Evolutionary conservation across 371 early-diverging fungal genomes (phyloP).

Genomic region (Thermomucor indicae-seudaticae): DNA sequence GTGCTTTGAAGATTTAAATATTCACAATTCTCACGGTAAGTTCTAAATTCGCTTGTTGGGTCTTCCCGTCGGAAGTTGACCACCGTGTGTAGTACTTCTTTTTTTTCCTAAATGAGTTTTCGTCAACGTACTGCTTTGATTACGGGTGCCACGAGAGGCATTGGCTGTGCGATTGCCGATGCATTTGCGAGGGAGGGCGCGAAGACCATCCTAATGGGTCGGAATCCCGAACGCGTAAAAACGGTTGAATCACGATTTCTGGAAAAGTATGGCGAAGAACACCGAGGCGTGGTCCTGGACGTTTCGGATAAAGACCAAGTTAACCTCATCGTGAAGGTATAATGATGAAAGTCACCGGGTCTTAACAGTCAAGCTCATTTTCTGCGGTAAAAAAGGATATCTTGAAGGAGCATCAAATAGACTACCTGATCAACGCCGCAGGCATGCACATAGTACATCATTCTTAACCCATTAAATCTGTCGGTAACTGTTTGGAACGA

Average conservation of each 20-base stretch:
- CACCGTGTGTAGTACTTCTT: no score
- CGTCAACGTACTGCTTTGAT: slow-evolving; percentile 51
- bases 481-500: not conserved
- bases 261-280: slow-evolving; percentile 14
- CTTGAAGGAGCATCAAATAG: slow-evolving; percentile 31
- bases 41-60: no score
- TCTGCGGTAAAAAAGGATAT: slow-evolving; percentile 8
- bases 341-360: not conserved
- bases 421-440: slow-evolving; percentile 62
- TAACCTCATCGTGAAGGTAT: slow-evolving; percentile 42
- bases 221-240: slow-evolving; percentile 41
- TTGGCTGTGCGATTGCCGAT: slow-evolving; percentile 62
- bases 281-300: slow-evolving; percentile 45
- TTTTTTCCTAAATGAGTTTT: slow-evolving; percentile 19
- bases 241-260: slow-evolving; percentile 24
- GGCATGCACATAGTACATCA: slow-evolving; percentile 24
- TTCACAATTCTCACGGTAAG: no score
- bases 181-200: slow-evolving; percentile 60
- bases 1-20: no score
- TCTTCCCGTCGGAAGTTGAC: no score
- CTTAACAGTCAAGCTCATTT: not conserved
- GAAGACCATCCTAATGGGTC: slow-evolving; percentile 53
- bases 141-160: slow-evolving; percentile 78
- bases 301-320: slow-evolving; percentile 37
- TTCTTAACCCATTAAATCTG: not conserved